Conservation (phyloP, 352 stramenopile species). For the Globisporangium ultimum region DNA sequence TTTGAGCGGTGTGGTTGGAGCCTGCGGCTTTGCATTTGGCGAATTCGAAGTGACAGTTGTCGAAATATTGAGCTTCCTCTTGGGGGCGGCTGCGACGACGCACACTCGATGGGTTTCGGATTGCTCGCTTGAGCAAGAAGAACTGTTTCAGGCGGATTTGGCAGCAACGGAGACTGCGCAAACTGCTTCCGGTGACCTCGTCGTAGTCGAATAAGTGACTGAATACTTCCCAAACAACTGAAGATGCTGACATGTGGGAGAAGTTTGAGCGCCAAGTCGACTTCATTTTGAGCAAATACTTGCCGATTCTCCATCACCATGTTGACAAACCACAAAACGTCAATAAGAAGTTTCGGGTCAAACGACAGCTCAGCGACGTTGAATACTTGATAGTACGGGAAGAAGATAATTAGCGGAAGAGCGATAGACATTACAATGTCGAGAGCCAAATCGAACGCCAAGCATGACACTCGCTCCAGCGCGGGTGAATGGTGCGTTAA, state of each 20-base stretch:
- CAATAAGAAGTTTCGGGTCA: slow-evolving; percentile 4
- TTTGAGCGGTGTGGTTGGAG: background rate
- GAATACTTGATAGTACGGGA: slow-evolving; percentile 5
- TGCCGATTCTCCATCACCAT: slow-evolving; percentile 24
- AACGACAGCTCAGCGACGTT: slow-evolving; percentile 2
- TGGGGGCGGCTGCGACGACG: too few relatives aligned
- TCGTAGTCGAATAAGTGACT: slow-evolving; percentile 6
- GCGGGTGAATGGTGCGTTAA: slow-evolving; percentile 13
- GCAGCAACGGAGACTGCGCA: background rate
- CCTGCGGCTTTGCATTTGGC: slow-evolving; percentile 9
- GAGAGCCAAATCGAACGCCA: slow-evolving; percentile 15
- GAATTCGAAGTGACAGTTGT: slow-evolving; percentile 2
- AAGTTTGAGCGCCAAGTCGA: slow-evolving; percentile 20
- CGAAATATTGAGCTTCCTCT: background rate
- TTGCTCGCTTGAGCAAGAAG: background rate
- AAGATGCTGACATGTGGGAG: slow-evolving; percentile 22
- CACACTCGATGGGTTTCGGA: background rate
- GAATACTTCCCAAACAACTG: slow-evolving; percentile 14
- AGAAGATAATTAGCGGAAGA: slow-evolving; percentile 16
- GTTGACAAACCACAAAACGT: slow-evolving; percentile 14
- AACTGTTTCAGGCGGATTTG: background rate
- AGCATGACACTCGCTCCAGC: slow-evolving; percentile 19
- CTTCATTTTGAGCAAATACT: slow-evolving; percentile 12
- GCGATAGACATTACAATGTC: slow-evolving; percentile 12
- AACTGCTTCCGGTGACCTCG: background rate